phyloP scores from a whole-genome alignment of 768 basidiomycete genomes.

The Suillus discolor region DNA sequence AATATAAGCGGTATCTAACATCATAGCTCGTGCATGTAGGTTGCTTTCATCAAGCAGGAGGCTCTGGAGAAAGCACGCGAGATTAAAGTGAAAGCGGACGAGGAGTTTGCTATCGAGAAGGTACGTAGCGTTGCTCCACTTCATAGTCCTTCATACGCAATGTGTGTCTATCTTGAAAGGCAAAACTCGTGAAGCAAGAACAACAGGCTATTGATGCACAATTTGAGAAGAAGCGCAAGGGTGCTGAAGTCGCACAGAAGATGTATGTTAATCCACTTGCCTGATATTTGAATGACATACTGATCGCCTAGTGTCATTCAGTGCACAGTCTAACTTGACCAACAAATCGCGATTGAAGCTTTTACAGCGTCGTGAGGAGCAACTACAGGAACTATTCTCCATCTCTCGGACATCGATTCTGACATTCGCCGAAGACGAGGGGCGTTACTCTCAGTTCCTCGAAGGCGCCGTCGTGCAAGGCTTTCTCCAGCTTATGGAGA shows the following conservation, averaged over 20 bases:
- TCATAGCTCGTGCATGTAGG: constrained; percentile 46
- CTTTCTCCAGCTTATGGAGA: constrained; percentile 80
- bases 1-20: constrained; percentile 12
- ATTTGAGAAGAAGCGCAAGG: constrained; percentile 96
- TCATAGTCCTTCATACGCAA: not conserved
- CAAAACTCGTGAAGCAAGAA: constrained; percentile 96
- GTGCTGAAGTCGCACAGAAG: constrained; percentile 91
- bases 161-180: constrained; percentile 47
- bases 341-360: constrained; percentile 94
- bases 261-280: constrained; percentile 58
- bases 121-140: constrained; percentile 36
- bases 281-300: not conserved
- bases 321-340: constrained; percentile 93
- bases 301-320: constrained; percentile 31
- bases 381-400: constrained; percentile 86
- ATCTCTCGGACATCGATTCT: constrained; percentile 66
- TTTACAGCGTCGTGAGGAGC: constrained; percentile 89
- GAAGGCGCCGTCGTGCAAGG: constrained; percentile 86
- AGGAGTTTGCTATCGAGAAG: constrained; percentile 99
- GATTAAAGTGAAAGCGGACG: constrained; percentile 96
- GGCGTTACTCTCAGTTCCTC: constrained; percentile 79
- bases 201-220: constrained; percentile 91
- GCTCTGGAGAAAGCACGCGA: constrained; percentile 97
- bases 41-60: constrained; percentile 98
- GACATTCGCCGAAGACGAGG: constrained; percentile 62